A percentile compares a stretch with the other conserved stretches of the same genome.
Conservation (phyloP, 2,329 filamentous ascomycete species). For the Phyllosticta citriasiana region DNA sequence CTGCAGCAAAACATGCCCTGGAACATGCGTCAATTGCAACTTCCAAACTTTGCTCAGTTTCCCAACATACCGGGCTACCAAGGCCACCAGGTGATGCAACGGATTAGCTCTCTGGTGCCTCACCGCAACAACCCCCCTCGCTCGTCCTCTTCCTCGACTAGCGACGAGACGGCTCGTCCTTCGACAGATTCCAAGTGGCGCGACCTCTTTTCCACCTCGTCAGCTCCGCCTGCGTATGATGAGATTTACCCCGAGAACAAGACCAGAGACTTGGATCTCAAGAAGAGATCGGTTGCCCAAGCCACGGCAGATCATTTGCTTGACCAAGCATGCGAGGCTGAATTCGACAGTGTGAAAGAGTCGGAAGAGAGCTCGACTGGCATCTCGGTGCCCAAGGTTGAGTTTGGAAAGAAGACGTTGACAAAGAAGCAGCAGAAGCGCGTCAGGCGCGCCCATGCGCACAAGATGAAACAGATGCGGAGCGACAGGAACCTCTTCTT, state of each 20-base stretch:
- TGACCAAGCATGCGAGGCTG: conserved; percentile 45
- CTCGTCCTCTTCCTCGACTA: neutral
- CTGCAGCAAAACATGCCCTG: conserved; percentile 62
- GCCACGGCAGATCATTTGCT: conserved; percentile 51
- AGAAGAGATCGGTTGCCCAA: conserved; percentile 48
- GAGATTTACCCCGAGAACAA: conserved; percentile 57
- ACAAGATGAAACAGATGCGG: conserved; percentile 38
- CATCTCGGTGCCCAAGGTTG: conserved; percentile 15
- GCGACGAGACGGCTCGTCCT: conserved; percentile 27
- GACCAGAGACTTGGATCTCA: conserved; percentile 28
- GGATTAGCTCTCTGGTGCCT: conserved; percentile 64
- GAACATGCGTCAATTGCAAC: conserved; percentile 51
- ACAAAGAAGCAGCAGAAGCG: conserved; percentile 38
- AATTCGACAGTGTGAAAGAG: conserved; percentile 43
- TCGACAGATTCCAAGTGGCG: conserved; percentile 12
- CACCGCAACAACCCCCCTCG: conserved; percentile 45
- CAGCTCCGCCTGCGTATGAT: conserved; percentile 64
- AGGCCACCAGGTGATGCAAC: conserved; percentile 56
- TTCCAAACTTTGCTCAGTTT: conserved; percentile 33
- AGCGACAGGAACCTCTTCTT: conserved; percentile 45
- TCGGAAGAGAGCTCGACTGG: conserved; percentile 17
- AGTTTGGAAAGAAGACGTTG: conserved; percentile 33
- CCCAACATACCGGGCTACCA: conserved; percentile 60
- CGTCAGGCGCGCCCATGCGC: conserved; percentile 36
- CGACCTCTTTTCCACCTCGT: conserved; percentile 27